Base-by-base conservation (phyloP, 2,329 filamentous ascomycete genomes). In the Balansia obtecta region DNA sequence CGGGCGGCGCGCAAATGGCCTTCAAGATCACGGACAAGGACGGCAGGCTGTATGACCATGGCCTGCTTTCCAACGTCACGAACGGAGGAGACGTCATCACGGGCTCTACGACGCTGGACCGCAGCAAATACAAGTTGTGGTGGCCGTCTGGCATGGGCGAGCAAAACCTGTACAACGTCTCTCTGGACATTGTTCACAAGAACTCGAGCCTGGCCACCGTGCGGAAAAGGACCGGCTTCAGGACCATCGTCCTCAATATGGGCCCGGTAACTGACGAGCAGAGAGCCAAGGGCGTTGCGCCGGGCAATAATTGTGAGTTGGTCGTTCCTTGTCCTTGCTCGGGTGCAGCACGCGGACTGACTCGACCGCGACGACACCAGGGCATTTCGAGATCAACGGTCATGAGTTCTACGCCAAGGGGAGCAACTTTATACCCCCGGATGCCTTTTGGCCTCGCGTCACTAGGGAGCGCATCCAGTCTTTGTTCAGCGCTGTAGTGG, bases 361-460 rank as follows among this genome's bases (percentile, higher is more conserved):
- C 30, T 7, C 11, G 11, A 10, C n/a, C 4, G 20, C 20, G 20
- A 22, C 20, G 20, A 22, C 20, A 3, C 18, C 32, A 53, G 52
- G 79, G 78, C 77, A 83, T 58, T 83, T 84, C 54, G 78, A 83
- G 58, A 71, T 84, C 52, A 84, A 84, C 52, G 79, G 80, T 0
- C 71, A 77, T 46, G 73, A 78, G 12, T 80, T 84, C 55, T 84
- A 81, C 56, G 79, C 77, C 2, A 57, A 57, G 20, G 55, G 55
- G 1, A 52, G 54, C 39, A 57, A 57, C 38, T 41, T 57, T 9
- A 53, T 57, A 15, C 55, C 55, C 1, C 55, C 55, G 0, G 55
- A 57, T 50, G 52, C 54, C 2, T 57, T 57, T 12, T 57, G 55
- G 55, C 55, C 55, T 12, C 68, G 77, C 42, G 78, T 83, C 6